Percentiles rank a stretch among this genome's conserved stretches.
Conservation (phyloP, 306 rosid genomes). For the Sesbania bispinosa region DNA sequence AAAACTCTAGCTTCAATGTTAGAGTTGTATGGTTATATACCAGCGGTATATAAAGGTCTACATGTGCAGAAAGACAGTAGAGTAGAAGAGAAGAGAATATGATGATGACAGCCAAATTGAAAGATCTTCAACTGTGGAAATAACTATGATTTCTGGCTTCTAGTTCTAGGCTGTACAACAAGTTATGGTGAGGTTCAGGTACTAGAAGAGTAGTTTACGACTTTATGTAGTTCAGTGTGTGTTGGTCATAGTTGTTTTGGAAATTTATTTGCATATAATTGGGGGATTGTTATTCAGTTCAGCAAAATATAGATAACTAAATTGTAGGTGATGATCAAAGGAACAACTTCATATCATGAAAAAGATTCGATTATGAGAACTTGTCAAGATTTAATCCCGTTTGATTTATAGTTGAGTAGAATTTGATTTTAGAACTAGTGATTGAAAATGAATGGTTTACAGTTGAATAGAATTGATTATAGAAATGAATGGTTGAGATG, state of each 20-base stretch:
- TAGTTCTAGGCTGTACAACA: neutral
- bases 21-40: constrained; percentile 3
- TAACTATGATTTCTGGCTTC: neutral
- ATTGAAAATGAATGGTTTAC: too few species aligned
- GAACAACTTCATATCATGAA: neutral
- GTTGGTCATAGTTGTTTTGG: constrained; percentile 21
- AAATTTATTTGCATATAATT: constrained; percentile 30
- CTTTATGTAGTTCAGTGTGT: constrained; percentile 12
- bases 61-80: constrained; percentile 23
- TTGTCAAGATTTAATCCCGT: neutral
- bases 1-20: neutral
- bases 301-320: neutral
- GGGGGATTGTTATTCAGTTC: neutral
- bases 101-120: constrained; percentile 1
- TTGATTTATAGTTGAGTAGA: too few species aligned
- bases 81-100: constrained; percentile 6
- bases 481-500: too few species aligned
- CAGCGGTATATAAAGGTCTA: constrained; percentile 34
- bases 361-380: neutral
- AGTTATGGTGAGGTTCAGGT: constrained; percentile 24
- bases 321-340: neutral
- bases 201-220: constrained; percentile 4
- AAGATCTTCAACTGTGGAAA: constrained; percentile 13
- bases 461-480: too few species aligned
- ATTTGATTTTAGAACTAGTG: too few species aligned